Evolutionary conservation across 106 monocot species (phyloP).

Genomic region (Ottelia alismoides): DNA sequence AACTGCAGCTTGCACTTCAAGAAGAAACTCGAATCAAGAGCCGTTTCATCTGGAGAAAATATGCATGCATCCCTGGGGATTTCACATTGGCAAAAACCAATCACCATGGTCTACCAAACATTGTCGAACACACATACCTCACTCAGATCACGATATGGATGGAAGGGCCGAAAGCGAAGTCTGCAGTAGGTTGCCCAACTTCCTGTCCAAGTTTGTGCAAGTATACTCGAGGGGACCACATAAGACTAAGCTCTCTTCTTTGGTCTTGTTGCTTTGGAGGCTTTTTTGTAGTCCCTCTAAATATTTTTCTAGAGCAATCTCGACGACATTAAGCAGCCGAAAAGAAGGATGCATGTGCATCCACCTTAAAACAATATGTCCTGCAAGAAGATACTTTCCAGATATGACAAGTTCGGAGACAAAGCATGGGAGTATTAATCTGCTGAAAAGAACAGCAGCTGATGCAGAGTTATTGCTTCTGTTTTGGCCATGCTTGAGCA

Average conservation of each 20-base stretch:
- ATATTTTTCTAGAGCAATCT: slow-evolving; percentile 47
- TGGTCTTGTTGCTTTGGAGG: not conserved
- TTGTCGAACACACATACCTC: too few relatives aligned
- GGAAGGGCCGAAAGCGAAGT: slow-evolving; percentile 19
- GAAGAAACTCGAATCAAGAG: too few relatives aligned
- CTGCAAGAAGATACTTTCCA: slow-evolving; percentile 59
- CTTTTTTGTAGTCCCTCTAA: slow-evolving; percentile 34
- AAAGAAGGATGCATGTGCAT: slow-evolving; percentile 58
- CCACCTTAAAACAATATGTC: slow-evolving; percentile 63
- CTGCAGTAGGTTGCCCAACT: slow-evolving; percentile 15
- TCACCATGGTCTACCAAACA: too few relatives aligned
- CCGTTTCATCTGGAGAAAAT: too few relatives aligned
- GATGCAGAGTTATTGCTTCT: not conserved
- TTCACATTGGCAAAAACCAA: too few relatives aligned
- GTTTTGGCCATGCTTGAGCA: slow-evolving; percentile 10
- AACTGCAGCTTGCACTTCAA: too few relatives aligned
- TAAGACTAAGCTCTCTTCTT: slow-evolving; percentile 14
- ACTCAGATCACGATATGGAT: not conserved
- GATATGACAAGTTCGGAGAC: slow-evolving; percentile 53
- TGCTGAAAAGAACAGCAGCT: slow-evolving; percentile 19
- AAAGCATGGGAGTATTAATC: slow-evolving; percentile 62
- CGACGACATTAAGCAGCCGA: slow-evolving; percentile 41
- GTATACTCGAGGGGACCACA: slow-evolving; percentile 18
- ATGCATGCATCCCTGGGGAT: too few relatives aligned
- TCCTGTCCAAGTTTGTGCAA: slow-evolving; percentile 23